phyloP scores from a whole-genome alignment of 2,329 filamentous ascomycete genomes.

The Aspergillus intermedius region DNA sequence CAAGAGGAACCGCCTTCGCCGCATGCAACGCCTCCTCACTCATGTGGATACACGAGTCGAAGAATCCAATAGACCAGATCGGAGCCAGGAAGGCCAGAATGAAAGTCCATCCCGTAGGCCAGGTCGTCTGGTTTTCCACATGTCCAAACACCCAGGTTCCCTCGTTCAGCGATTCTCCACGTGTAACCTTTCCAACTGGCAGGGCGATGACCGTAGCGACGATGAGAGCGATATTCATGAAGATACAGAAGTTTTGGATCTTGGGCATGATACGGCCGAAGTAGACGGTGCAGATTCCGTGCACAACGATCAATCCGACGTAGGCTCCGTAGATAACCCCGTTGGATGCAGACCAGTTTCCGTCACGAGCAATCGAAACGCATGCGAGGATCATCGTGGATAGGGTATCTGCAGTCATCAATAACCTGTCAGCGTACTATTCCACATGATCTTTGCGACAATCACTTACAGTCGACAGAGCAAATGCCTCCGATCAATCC shows the following conservation, averaged over 20 bases:
- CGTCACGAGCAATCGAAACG: constrained; percentile 52
- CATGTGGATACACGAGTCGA: constrained; percentile 55
- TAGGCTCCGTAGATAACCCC: constrained; percentile 55
- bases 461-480: constrained; percentile 51
- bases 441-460: not conserved
- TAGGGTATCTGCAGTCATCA: constrained; percentile 18
- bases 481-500: constrained; percentile 57
- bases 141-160: constrained; percentile 50
- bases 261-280: constrained; percentile 53
- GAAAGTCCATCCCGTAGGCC: constrained; percentile 53
- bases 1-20: constrained; percentile 52
- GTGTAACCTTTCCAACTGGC: constrained; percentile 42
- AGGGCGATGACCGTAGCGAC: constrained; percentile 51
- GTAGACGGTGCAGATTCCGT: constrained; percentile 49
- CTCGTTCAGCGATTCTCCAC: constrained; percentile 26
- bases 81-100: constrained; percentile 56
- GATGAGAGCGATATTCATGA: constrained; percentile 52
- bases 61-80: constrained; percentile 53
- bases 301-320: constrained; percentile 47
- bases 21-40: constrained; percentile 57
- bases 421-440: not conserved
- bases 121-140: constrained; percentile 53
- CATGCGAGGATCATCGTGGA: constrained; percentile 43
- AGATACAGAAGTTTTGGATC: constrained; percentile 52
- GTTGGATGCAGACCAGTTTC: constrained; percentile 50